Base-by-base conservation (phyloP, 2,329 filamentous ascomycete species). In the Aciculosporium take region DNA sequence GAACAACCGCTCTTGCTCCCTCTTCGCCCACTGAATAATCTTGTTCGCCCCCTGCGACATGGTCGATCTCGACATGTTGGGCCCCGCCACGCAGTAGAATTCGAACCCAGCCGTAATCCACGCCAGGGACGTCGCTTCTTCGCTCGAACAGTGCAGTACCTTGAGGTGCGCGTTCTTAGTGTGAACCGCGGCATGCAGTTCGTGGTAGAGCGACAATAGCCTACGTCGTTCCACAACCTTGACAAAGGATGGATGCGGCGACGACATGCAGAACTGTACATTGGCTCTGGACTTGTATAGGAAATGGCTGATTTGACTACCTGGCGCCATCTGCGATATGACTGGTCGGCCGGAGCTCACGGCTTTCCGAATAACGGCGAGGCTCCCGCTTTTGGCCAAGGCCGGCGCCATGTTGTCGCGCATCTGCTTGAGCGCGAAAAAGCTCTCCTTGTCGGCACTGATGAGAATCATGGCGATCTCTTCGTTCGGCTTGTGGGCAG, bases 41-140 rank as follows among this genome's bases (percentile, higher is more conserved):
- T 82, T 81, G 56, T 91, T 94, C 27, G 88, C 89, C 9, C 82
- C 85, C 57, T 89, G 82, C 8, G 85, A 84, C 53, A 98, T 69
- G 9, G 78, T 75, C 18, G 68, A 64, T 31, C 75, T 66, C 23
- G 74, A 74, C 28, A 74, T 63, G 48, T 79, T 80, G 2, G 84
- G 83, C 0, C 84, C 84, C 15, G 88, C 86, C n/a, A 98, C 79
- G 53, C 86, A 93, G 63, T 95, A 98, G 46, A 98, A 76, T 58
- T 98, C 91, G 54, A 96, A 96, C 2, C 82, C 63, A 1, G 87
- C 84, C 4, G 89, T 96, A 36, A 84, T 75, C 91, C 91, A 98
- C 3, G 84, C 89, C 27, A 98, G 69, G 0, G 83, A 82, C 8
- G 84, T 84, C 13, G 79, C 75, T 37, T 86, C 81, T n/a, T 75